Base-by-base conservation (phyloP, 2,329 filamentous ascomycete genomes). In the Diaporthe batatas region DNA sequence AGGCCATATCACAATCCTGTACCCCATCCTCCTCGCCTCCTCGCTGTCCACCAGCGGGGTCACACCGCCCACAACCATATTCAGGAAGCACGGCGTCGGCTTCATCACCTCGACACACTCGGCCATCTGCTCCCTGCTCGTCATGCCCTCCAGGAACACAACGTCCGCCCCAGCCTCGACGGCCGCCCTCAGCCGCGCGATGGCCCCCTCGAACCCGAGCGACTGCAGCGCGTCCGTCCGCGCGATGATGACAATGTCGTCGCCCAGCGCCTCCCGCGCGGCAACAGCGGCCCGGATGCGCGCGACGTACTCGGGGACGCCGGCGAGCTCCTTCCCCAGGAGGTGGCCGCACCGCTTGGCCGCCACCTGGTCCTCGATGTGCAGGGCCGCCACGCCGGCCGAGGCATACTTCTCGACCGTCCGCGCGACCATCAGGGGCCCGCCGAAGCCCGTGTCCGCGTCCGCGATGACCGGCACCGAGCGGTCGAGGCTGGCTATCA, bases 311-410 rank as follows among this genome's bases (percentile, higher is more conserved):
- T 85, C 85, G 0, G 86, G 84, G 0, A 79, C 74, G 1, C 81
- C 77, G 11, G 92, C 91, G 16, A 92, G 81, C 72, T 88, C 83
- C 80, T 93, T 93, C 70, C 89, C 89, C 0, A 81, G 80, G 0
- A 93, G 83, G 77, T 93, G 91, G 0, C 91, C 91, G 78, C 91
- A 93, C 12, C 90, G 87, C 82, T 93, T 93, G 57, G 86, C 88
- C 55, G 86, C 82, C 23, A 92, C 84, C 81, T 92, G 90, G 79
- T 91, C 90, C 79, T 92, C 90, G 72, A 92, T 86, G 77, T 92
- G 89, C 25, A 91, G 80, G 0, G 83, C 90, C 0, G 90, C 89
- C 3, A 92, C 86, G 18, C 89, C 89, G 6, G 86, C 83, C 34
- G 84, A 82, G 64, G 85, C 84, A 80, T 91, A 91, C 57, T 84